Evolutionary conservation across 1,139 yeast genomes (phyloP), one percentile per base, ranked within the genome.

Genomic region (Scheffersomyces illinoinensis): DNA sequence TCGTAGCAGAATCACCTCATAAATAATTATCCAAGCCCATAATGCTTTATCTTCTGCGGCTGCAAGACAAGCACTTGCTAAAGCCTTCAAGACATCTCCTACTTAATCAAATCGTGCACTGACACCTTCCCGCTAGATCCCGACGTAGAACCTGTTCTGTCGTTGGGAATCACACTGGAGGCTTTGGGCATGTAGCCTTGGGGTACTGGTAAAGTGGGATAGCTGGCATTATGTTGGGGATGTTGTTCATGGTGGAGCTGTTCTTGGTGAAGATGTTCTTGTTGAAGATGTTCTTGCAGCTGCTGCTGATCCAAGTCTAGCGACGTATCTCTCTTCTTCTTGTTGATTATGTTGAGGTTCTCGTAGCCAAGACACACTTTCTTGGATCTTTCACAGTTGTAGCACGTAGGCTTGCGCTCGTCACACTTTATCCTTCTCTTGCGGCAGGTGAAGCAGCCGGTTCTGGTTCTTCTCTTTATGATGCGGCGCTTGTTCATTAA

Each of bases 361-460:
- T 80, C 91, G 69, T 89, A 89, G 3, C 92, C 93, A 14, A 88
- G 75, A 67, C 96, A 90, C 17, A 84, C 83, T 63, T 90, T 86
- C 63, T 86, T 86, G 53, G 89, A 82, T 62, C 90, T 83, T 66
- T 86, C 90, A 71, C 96, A 90, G 71, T 90, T 90, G 67, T 77
- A 80, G 69, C 96, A 90, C 56, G 83, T 81, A 1, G 95, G 95
- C 65, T 87, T 89, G 56, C 88, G 75, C 59, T 71, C 75, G 60
- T 71, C 75, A 55, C 75, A 71, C 62, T 71, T 71, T 61, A 71
- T 71, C 24, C 75, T 64, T 21, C 75, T 62, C 63, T 71, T 70
- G 56, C 75, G 72, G 57, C 75, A 71, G n/a, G 75, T 71, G 58
- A 71, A 63, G 56, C 74, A 71, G 4, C 75, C 75, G 2, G 74